These are phyloP conservation scores for Oxytropis ochrocephala DNA, from an alignment of 306 rosid genomes.

Conservation along the genomic window DNA sequence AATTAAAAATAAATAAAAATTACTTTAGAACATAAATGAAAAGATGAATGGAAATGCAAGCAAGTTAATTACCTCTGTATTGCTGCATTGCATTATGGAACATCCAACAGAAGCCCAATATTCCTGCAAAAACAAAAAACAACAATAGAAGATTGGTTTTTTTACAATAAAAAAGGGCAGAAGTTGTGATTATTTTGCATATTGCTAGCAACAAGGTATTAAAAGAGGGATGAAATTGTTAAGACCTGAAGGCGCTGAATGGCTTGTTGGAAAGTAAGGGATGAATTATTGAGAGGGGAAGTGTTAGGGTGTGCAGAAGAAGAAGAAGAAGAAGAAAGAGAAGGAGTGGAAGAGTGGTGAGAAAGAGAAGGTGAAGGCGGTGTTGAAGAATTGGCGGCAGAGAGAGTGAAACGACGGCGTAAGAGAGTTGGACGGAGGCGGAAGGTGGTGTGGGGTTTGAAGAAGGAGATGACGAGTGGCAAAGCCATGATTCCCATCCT, in stretches of 20 bases:
- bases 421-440: conserved; percentile 26
- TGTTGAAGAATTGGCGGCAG: conserved; percentile 36
- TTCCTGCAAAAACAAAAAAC: conserved; percentile 46
- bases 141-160: background rate
- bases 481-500: conserved; percentile 52
- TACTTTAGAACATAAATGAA: background rate
- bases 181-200: background rate
- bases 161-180: background rate
- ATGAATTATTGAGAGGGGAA: conserved; percentile 27
- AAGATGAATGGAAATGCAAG: background rate
- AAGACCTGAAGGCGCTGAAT: conserved; percentile 93
- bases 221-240: background rate
- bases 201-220: too few species aligned
- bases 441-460: conserved; percentile 48
- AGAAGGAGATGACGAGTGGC: conserved; percentile 64
- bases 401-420: conserved; percentile 35
- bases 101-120: conserved; percentile 99
- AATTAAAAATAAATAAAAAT: background rate
- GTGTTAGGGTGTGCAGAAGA: conserved; percentile 19
- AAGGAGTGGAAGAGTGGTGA: conserved; percentile 25
- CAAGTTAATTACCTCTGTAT: conserved; percentile 65
- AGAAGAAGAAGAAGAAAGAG: conserved; percentile 6
- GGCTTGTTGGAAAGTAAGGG: conserved; percentile 85
- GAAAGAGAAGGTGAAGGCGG: background rate
- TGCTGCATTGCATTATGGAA: conserved; percentile 98